phyloP scores from a whole-genome alignment of 257 asterid genomes.

The Mentha longifolia region DNA sequence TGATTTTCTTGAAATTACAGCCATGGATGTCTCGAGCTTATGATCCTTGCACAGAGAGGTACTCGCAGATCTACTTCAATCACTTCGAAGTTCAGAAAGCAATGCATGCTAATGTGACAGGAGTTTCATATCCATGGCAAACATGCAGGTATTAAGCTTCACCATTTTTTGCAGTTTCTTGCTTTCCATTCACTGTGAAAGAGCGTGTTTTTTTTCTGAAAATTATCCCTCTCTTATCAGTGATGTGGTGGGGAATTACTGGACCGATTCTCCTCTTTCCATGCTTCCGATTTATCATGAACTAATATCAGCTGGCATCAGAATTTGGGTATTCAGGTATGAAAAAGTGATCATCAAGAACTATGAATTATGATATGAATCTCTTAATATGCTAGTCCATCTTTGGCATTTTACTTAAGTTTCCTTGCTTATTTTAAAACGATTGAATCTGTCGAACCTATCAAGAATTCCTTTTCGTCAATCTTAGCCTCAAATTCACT shows the following conservation, averaged over 20 bases:
- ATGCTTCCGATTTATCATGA: slow-evolving; percentile 93
- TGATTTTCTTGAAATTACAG: slow-evolving; percentile 45
- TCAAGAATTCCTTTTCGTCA: too few relatives aligned
- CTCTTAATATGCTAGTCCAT: too few relatives aligned
- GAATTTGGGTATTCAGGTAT: slow-evolving; percentile 97
- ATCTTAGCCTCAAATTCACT: too few relatives aligned
- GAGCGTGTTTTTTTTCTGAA: not conserved
- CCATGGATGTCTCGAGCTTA: slow-evolving; percentile 95
- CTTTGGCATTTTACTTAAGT: not conserved
- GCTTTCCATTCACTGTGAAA: slow-evolving; percentile 3
- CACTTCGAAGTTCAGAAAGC: slow-evolving; percentile 90
- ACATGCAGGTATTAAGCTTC: slow-evolving; percentile 79
- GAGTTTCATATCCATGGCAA: slow-evolving; percentile 72
- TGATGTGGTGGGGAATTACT: slow-evolving; percentile 70
- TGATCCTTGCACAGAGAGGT: slow-evolving; percentile 90
- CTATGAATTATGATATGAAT: too few relatives aligned
- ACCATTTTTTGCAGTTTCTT: slow-evolving; percentile 22
- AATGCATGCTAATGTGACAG: slow-evolving; percentile 79
- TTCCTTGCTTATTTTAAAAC: not conserved
- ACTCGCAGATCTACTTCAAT: slow-evolving; percentile 74
- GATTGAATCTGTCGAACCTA: not conserved
- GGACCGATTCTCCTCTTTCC: slow-evolving; percentile 92
- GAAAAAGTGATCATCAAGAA: not conserved
- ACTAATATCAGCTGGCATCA: slow-evolving; percentile 77
- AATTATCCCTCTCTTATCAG: slow-evolving; percentile 49